Base-by-base conservation (phyloP, 1,284 basidiomycete genomes). In the Ganoderma resinaceum region DNA sequence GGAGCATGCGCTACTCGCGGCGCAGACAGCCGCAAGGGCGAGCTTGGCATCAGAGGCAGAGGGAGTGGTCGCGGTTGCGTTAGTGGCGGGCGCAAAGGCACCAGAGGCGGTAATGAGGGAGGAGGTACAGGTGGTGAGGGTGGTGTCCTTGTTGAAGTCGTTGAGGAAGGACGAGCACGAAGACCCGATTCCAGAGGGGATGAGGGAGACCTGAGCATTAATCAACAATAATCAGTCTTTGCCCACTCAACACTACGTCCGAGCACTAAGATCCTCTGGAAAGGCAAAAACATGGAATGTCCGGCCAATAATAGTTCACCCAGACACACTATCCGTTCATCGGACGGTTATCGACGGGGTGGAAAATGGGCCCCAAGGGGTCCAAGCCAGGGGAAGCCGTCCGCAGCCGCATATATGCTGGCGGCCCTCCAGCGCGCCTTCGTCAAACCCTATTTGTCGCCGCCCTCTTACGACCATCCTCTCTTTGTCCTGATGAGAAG, bases 31-130 rank as follows among this genome's bases (percentile, higher is more conserved):
- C 70, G 78, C 79, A 57, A 97, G 84, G 1, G 91, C 82, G 29
- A 80, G 77, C 66, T 81, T 81, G 77, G 95, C 82, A 67, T 80
- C 71, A 46, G 84, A 75, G 62, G 84, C 72, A n/a, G 86, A 82
- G 23, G 85, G 77, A 66, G 82, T 74, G 18, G 82, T 73, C 20
- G 71, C 71, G 43, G 71, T 49, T 7, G 66, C 58, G 74, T 77
- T 84, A 38, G 75, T 73, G 62, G 82, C 81, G 4, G 92, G 89
- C 33, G 84, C 82, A 77, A 91, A 95, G 42, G 81, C 77, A 29
- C 85, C 72, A 52, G 93, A 89, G 8, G 92, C 90, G 52, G 82
- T 79, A 72, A 88, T 83, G 74, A 97, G 80, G n/a, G 92, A 82
- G 1, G 78, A 76, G 9, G 92, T 86, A 84, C 95, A 97, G 18